A percentile compares a stretch with the other conserved stretches of the same genome.
Conservation (phyloP, 2,329 filamentous ascomycete genomes). For the Sclerotinia minor region DNA sequence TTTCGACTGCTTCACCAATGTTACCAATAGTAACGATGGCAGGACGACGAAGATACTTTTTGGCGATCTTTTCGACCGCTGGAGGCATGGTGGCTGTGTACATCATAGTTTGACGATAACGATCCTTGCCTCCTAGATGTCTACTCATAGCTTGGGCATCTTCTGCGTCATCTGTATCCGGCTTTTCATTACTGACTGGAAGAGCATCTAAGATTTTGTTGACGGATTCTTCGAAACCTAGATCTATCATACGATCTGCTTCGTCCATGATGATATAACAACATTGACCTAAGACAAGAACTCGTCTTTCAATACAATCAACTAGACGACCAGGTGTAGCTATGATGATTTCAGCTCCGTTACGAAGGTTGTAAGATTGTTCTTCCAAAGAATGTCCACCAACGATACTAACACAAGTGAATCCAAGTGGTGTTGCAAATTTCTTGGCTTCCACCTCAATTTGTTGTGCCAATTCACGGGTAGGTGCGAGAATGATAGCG, state of each 20-base stretch:
- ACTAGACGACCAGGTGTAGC: conserved; percentile 97
- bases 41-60: conserved; percentile 89
- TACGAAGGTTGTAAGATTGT: conserved; percentile 83
- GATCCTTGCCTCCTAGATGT: conserved; percentile 70
- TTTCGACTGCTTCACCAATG: conserved; percentile 92
- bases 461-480: conserved; percentile 94
- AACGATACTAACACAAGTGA: conserved; percentile 95
- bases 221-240: conserved; percentile 95
- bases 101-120: conserved; percentile 99
- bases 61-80: conserved; percentile 90
- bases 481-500: conserved; percentile 93
- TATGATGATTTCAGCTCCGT: conserved; percentile 96
- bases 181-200: conserved; percentile 90
- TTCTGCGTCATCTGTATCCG: conserved; percentile 89
- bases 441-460: conserved; percentile 93
- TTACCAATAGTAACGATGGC: conserved; percentile 95
- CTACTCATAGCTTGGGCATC: conserved; percentile 80
- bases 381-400: conserved; percentile 95
- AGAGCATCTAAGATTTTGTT: conserved; percentile 97
- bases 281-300: conserved; percentile 91
- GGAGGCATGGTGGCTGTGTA: conserved; percentile 98
- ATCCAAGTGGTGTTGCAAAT: conserved; percentile 86
- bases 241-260: conserved; percentile 97
- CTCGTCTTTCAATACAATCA: conserved; percentile 91
- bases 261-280: conserved; percentile 99